Conservation (phyloP, 768 basidiomycete genomes). For the Kwoniella dendrophila region DNA sequence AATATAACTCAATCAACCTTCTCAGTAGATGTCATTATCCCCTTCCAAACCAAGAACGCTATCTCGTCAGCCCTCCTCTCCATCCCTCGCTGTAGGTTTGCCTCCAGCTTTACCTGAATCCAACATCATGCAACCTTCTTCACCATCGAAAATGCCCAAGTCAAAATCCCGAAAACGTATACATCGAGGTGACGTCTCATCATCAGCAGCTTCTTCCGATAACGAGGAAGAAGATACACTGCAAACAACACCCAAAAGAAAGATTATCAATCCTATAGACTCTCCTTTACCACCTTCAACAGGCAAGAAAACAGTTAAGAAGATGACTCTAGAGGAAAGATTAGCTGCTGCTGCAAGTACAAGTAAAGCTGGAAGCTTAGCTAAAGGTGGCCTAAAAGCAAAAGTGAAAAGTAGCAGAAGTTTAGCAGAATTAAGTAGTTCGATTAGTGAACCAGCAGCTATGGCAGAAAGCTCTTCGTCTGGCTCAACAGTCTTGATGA, state of each 20-base stretch:
- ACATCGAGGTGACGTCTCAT: conserved; percentile 48
- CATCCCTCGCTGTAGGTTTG: conserved; percentile 43
- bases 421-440: conserved; percentile 20
- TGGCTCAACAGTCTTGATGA: conserved; percentile 6
- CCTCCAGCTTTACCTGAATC: conserved; percentile 43
- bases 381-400: conserved; percentile 18
- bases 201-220: conserved; percentile 37
- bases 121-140: conserved; percentile 41
- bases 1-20: not conserved
- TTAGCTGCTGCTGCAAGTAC: conserved; percentile 34
- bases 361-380: conserved; percentile 23
- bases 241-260: conserved; percentile 38
- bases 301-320: conserved; percentile 23
- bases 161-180: conserved; percentile 22
- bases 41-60: conserved; percentile 37
- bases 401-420: conserved; percentile 32
- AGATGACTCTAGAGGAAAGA: conserved; percentile 37
- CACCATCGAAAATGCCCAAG: conserved; percentile 29
- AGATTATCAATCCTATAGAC: conserved; percentile 38
- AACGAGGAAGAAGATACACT: conserved; percentile 22
- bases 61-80: conserved; percentile 40
- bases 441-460: not conserved
- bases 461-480: conserved; percentile 8
- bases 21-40: conserved; percentile 18
- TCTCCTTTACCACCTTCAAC: conserved; percentile 18